Evolutionary conservation across 129 eudicot species (phyloP).

Genomic region (Centella asiatica): DNA sequence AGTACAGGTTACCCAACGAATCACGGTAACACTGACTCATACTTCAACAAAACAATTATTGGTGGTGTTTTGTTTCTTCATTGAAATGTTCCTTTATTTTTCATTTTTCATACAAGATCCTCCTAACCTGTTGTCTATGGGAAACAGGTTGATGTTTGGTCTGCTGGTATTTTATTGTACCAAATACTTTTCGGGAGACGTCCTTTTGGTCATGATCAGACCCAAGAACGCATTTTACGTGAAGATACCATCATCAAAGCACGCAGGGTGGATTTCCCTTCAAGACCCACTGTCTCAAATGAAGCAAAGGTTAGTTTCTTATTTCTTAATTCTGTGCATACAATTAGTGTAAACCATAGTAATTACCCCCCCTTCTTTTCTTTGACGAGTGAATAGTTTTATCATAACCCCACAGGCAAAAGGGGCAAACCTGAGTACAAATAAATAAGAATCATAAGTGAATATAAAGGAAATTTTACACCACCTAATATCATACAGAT

Average conservation of each 20-base stretch:
- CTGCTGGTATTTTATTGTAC: conserved; percentile 83
- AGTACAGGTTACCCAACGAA: too few relatives aligned
- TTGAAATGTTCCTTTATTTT: background rate
- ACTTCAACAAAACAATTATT: background rate
- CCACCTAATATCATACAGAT: too few relatives aligned
- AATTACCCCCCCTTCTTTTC: too few relatives aligned
- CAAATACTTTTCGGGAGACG: conserved; percentile 97
- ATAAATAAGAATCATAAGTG: too few relatives aligned
- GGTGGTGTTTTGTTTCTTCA: background rate
- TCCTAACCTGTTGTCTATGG: conserved; percentile 13
- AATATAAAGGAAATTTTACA: too few relatives aligned
- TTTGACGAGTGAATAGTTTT: too few relatives aligned
- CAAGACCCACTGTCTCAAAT: conserved; percentile 86
- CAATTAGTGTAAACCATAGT: background rate
- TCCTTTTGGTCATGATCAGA: conserved; percentile 96
- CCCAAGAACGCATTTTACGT: conserved; percentile 91
- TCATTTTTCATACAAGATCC: background rate
- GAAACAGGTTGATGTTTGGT: conserved; percentile 95
- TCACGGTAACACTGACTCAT: too few relatives aligned
- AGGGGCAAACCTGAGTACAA: too few relatives aligned
- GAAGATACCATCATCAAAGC: conserved; percentile 98
- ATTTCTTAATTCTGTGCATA: background rate
- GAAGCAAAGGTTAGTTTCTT: conserved; percentile 64
- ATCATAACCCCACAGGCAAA: too few relatives aligned
- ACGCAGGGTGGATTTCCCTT: conserved; percentile 87